phyloP scores from a whole-genome alignment of 2,329 filamentous ascomycete species.

The Domatiomyces catenatus region DNA sequence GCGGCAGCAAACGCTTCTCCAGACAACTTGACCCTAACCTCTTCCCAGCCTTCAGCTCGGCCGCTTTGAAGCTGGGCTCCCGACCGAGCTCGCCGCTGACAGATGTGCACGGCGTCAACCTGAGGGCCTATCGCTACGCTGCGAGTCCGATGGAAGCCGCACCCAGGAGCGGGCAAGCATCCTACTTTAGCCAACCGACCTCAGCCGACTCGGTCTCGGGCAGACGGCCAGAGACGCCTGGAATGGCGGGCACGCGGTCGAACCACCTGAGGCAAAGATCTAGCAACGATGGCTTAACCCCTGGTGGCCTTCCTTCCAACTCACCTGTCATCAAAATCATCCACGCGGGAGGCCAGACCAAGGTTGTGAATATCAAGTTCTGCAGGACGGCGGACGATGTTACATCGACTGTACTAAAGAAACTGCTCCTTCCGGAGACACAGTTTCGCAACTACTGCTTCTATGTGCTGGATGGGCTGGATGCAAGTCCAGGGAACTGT shows the following conservation, averaged over 20 bases:
- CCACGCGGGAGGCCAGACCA: conserved; percentile 77
- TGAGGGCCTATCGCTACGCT: conserved; percentile 45
- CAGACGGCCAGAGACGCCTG: conserved; percentile 45
- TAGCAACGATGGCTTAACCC: conserved; percentile 72
- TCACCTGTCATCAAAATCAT: conserved; percentile 88
- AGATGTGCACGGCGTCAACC: conserved; percentile 37
- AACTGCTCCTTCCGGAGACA: conserved; percentile 74
- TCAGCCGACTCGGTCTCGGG: conserved; percentile 38
- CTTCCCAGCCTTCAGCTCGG: conserved; percentile 27
- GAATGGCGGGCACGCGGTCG: conserved; percentile 47
- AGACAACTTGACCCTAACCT: conserved; percentile 25
- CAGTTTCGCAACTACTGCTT: conserved; percentile 95
- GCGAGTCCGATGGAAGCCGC: conserved; percentile 40
- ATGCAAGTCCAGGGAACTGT: conserved; percentile 67
- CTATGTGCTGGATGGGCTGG: conserved; percentile 74
- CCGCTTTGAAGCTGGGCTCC: conserved; percentile 41
- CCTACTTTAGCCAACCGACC: conserved; percentile 41
- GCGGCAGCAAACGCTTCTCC: conserved; percentile 48
- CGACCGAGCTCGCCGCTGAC: conserved; percentile 57
- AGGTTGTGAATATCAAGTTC: conserved; percentile 82
- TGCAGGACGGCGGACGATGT: conserved; percentile 88
- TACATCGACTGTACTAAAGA: conserved; percentile 73
- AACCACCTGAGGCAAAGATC: conserved; percentile 65
- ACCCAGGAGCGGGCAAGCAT: conserved; percentile 35
- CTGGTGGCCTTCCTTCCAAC: conserved; percentile 69